These are phyloP conservation scores for Cutaneotrichosporon mucoides DNA, from an alignment of 1,284 basidiomycete genomes.

Conservation along the genomic window DNA sequence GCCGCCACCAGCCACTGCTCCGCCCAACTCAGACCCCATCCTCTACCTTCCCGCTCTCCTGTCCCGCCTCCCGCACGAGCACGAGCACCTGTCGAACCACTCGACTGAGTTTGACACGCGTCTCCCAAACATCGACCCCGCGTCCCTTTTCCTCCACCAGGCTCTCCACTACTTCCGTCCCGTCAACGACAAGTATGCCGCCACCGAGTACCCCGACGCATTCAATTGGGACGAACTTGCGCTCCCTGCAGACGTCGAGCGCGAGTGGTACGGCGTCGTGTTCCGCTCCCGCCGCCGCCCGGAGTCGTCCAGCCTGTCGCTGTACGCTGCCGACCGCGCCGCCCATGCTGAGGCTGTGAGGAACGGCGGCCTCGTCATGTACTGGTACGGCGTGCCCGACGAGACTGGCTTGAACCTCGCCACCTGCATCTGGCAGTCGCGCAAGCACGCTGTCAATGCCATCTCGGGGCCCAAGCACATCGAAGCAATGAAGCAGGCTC, in stretches of 20 bases:
- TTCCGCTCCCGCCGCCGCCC: slow-evolving; percentile 73
- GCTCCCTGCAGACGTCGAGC: slow-evolving; percentile 33
- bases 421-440: slow-evolving; percentile 85
- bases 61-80: slow-evolving; percentile 57
- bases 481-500: slow-evolving; percentile 73
- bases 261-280: slow-evolving; percentile 86
- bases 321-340: slow-evolving; percentile 76
- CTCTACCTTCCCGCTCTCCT: slow-evolving; percentile 75
- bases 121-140: slow-evolving; percentile 74
- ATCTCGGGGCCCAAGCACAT: slow-evolving; percentile 74
- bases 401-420: slow-evolving; percentile 76
- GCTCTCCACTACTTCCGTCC: slow-evolving; percentile 74
- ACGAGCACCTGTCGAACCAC: slow-evolving; percentile 15
- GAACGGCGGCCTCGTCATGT: slow-evolving; percentile 70
- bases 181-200: slow-evolving; percentile 60
- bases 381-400: slow-evolving; percentile 88
- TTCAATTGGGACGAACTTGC: slow-evolving; percentile 81
- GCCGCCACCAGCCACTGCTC: slow-evolving; percentile 56
- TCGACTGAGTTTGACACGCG: slow-evolving; percentile 60
- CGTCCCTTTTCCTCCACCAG: slow-evolving; percentile 76
- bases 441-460: slow-evolving; percentile 72
- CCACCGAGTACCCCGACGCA: slow-evolving; percentile 61
- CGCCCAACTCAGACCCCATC: slow-evolving; percentile 54
- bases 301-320: slow-evolving; percentile 49
- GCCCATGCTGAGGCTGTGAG: slow-evolving; percentile 86